A percentile compares a stretch with the other conserved stretches of the same genome.
phyloP scores from a whole-genome alignment of 192 early-diverging fungal genomes.

The Coemansia sp. region DNA sequence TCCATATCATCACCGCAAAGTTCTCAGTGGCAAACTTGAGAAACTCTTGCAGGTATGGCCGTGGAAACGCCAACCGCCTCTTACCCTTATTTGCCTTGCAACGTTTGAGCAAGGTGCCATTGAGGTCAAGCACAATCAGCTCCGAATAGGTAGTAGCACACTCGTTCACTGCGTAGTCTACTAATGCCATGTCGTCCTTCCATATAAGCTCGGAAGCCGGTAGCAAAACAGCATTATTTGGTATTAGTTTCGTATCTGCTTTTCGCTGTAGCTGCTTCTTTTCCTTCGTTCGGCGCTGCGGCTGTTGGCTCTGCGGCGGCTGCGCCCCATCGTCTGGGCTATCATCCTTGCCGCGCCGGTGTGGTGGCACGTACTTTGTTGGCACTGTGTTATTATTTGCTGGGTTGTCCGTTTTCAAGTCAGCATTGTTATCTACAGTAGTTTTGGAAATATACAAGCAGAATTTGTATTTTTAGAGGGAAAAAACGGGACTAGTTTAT shows the following conservation, averaged over 20 bases:
- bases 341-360: constrained; percentile 8
- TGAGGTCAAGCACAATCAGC: constrained; percentile 71
- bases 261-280: not conserved
- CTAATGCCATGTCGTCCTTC: constrained; percentile 20
- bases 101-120: constrained; percentile 67
- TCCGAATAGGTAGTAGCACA: constrained; percentile 29
- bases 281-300: not conserved
- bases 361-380: constrained; percentile 20
- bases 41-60: constrained; percentile 61
- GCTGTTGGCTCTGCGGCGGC: not conserved
- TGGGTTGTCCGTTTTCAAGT: not conserved
- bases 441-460: not conserved
- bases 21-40: constrained; percentile 58
- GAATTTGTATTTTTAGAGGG: not conserved
- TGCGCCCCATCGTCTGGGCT: not conserved
- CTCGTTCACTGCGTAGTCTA: constrained; percentile 34
- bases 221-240: constrained; percentile 1
- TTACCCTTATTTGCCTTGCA: not conserved
- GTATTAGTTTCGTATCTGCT: not conserved
- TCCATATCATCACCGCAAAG: constrained; percentile 71
- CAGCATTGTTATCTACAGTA: constrained; percentile 4
- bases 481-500: not conserved
- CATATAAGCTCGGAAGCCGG: constrained; percentile 5
- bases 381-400: not conserved
- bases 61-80: constrained; percentile 18